Base-by-base conservation (phyloP, 441 rosid species). In the Populus hybrid region DNA sequence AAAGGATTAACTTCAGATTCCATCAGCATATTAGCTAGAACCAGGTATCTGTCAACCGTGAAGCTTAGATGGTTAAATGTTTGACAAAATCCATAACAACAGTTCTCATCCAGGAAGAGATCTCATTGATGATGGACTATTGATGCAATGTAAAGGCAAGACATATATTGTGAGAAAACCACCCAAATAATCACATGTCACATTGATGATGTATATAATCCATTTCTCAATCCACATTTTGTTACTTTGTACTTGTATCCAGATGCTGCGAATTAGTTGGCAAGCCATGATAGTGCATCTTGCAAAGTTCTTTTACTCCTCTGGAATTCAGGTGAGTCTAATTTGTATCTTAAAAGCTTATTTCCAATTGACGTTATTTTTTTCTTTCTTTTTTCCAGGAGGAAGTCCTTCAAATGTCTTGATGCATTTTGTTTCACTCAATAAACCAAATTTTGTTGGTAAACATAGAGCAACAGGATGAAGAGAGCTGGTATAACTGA, bases 1-100 rank as follows among this genome's bases (percentile, higher is more conserved):
- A 96, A 96, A 57, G 99, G 99, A 84, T 96, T 96, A 72, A 96
- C 99, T 89, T 96, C 94, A 21, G 98, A 96, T 83, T 94, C 99
- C 99, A 97, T 94, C 86, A 97, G 89, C 99, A 97, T 97, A 81
- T 97, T 97, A 34, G 98, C 99, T 78, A 97, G 88, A 87, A 97
- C 99, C 85, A 97, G 89, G 81, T 97, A 97, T 80, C 99, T 97
- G 80, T 66, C 74, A 64, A 67, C 12, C 67, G 18, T 14, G n/a
- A 40, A 35, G 12, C 21, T 42, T 69, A 69, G 53, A 72, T 63
- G 32, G 72, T 67, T 67, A 78, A 12, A 64, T n/a, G 64, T 66
- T 28, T 23, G 26, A 14, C 30, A 71, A 30, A 32, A 70, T 23
- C 40, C 36, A 5, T 28, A 40, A 20, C 61, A 42, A 24, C 42